Percentiles rank a stretch among this genome's conserved stretches.
Evolutionary conservation across 495 filamentous ascomycete genomes (phyloP).

Genomic region (Penicillium malachiteum): DNA sequence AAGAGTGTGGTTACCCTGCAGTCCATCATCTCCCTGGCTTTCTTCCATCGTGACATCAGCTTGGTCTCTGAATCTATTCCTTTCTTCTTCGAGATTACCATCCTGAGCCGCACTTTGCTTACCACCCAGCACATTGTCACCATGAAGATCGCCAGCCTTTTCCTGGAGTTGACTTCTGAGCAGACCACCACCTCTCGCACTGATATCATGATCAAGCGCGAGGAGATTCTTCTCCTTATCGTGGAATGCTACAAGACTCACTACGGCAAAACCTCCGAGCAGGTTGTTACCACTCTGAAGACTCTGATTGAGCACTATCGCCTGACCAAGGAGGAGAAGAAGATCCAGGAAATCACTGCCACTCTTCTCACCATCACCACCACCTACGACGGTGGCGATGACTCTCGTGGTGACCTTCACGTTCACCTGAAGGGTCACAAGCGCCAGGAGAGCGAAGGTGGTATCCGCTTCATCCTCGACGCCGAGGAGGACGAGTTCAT

Average conservation of each 20-base stretch:
- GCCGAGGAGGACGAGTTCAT: conserved; percentile 23
- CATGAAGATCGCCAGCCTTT: conserved; percentile 31
- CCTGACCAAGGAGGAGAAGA: conserved; percentile 26
- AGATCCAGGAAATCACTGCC: conserved; percentile 16
- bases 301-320: conserved; percentile 36
- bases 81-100: conserved; percentile 27
- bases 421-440: conserved; percentile 26
- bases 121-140: conserved; percentile 27
- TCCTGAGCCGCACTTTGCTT: conserved; percentile 28
- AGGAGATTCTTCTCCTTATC: conserved; percentile 29
- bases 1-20: conserved; percentile 26
- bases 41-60: conserved; percentile 22
- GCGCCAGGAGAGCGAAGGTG: conserved; percentile 16
- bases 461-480: conserved; percentile 22
- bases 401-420: conserved; percentile 22
- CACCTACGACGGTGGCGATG: conserved; percentile 8
- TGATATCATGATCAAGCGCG: conserved; percentile 35
- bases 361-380: conserved; percentile 16
- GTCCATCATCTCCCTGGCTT: conserved; percentile 26
- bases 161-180: conserved; percentile 31
- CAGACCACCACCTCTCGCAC: conserved; percentile 29
- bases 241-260: conserved; percentile 39
- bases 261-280: conserved; percentile 34
- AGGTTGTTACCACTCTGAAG: conserved; percentile 26
- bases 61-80: conserved; percentile 12